These are phyloP conservation scores for Alopecurus myosuroides DNA, from an alignment of 176 grass and related monocot species.

Conservation along the genomic window DNA sequence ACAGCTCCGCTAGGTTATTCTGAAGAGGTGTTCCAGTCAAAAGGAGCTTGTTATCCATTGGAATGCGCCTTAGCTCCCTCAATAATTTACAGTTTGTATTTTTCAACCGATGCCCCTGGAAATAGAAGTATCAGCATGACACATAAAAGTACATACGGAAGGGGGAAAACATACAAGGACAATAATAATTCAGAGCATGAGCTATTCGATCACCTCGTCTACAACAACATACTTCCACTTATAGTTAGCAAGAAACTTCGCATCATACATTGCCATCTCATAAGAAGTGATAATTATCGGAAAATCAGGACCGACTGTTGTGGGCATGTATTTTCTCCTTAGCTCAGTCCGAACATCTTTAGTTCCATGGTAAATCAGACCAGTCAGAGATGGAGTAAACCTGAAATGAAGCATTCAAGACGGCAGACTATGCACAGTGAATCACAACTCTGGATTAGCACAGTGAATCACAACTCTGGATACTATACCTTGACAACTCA, in stretches of 20 bases:
- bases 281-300: constrained; percentile 86
- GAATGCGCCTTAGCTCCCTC: constrained; percentile 70
- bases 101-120: constrained; percentile 93
- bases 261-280: constrained; percentile 75
- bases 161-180: not conserved
- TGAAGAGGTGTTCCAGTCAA: constrained; percentile 95
- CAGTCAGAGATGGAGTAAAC: constrained; percentile 71
- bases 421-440: not conserved
- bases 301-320: constrained; percentile 53
- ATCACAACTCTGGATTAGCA: not conserved
- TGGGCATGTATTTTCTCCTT: constrained; percentile 81
- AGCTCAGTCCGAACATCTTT: constrained; percentile 62
- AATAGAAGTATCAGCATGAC: constrained; percentile 13
- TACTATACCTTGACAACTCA: constrained; percentile 74
- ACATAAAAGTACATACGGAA: constrained; percentile 6
- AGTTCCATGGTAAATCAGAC: constrained; percentile 82
- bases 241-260: constrained; percentile 63
- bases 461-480: not conserved
- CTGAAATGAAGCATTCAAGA: constrained; percentile 49
- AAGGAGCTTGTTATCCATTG: constrained; percentile 97
- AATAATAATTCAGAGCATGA: not conserved
- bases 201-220: constrained; percentile 61
- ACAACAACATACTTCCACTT: constrained; percentile 95
- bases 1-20: constrained; percentile 96
- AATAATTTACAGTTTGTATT: constrained; percentile 81